phyloP scores from a whole-genome alignment of 2,329 filamentous ascomycete genomes.

The Nannizziopsis barbatae region DNA sequence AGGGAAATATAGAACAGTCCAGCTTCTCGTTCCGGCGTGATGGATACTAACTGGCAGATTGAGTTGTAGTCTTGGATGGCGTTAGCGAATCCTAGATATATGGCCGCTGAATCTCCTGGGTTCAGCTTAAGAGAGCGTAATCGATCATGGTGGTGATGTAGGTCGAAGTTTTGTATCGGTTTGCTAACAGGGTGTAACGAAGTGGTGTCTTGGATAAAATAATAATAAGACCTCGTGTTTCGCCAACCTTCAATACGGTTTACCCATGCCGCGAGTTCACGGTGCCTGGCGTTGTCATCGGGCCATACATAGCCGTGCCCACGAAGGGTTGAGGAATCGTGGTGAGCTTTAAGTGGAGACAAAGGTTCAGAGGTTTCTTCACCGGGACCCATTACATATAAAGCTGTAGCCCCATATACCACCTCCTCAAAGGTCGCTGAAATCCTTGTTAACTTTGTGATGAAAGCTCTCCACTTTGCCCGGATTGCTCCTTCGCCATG shows the following conservation, averaged over 20 bases:
- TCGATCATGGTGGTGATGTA: slow-evolving; percentile 87
- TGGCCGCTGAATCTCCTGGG: slow-evolving; percentile 63
- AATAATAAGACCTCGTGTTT: slow-evolving; percentile 89
- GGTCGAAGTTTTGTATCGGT: slow-evolving; percentile 45
- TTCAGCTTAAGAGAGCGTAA: slow-evolving; percentile 70
- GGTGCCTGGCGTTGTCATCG: slow-evolving; percentile 66
- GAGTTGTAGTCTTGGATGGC: slow-evolving; percentile 71
- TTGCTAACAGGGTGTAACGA: slow-evolving; percentile 30
- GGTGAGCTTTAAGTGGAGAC: slow-evolving; percentile 29
- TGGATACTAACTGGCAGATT: slow-evolving; percentile 69
- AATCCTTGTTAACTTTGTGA: slow-evolving; percentile 85
- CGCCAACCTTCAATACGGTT: slow-evolving; percentile 94
- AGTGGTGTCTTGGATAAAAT: slow-evolving; percentile 66
- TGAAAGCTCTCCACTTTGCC: slow-evolving; percentile 87
- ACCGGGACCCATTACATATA: slow-evolving; percentile 70
- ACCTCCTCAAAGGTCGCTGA: slow-evolving; percentile 89
- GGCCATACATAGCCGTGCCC: slow-evolving; percentile 95
- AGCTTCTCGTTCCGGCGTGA: slow-evolving; percentile 73
- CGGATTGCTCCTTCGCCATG: slow-evolving; percentile 84
- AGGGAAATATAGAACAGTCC: slow-evolving; percentile 85
- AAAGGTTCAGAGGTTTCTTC: slow-evolving; percentile 40
- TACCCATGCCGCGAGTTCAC: slow-evolving; percentile 82
- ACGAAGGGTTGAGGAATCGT: slow-evolving; percentile 45
- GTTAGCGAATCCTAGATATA: slow-evolving; percentile 70
- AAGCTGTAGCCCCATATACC: slow-evolving; percentile 82